Conservation (phyloP, 2,329 filamentous ascomycete genomes). For the Nemania sp. region DNA sequence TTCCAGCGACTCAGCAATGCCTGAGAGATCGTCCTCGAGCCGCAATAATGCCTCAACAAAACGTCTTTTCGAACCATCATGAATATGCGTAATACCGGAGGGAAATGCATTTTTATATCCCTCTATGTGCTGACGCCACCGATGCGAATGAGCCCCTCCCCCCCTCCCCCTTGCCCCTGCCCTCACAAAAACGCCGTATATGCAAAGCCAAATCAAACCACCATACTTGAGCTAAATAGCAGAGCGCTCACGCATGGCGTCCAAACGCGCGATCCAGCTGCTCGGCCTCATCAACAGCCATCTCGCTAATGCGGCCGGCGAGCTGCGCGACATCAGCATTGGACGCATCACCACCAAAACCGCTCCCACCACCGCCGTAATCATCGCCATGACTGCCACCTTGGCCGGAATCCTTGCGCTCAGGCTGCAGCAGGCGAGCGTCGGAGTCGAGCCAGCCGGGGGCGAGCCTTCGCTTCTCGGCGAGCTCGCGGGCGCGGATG, state of each 20-base stretch:
- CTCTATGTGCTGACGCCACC: neutral
- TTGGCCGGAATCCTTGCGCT: constrained; percentile 51
- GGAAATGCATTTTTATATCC: neutral
- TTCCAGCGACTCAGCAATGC: too few species aligned
- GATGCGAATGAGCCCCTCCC: constrained; percentile 1
- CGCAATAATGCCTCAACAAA: too few species aligned
- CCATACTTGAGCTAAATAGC: too few species aligned
- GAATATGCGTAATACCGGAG: too few species aligned
- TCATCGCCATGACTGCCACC: constrained; percentile 16
- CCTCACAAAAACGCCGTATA: constrained; percentile 7
- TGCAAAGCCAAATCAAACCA: neutral
- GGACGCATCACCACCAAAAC: too few species aligned
- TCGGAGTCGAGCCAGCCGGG: constrained; percentile 82
- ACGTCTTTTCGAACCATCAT: too few species aligned
- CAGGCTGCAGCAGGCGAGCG: constrained; percentile 68
- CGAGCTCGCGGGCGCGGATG: constrained; percentile 67
- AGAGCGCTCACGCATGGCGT: constrained; percentile 30
- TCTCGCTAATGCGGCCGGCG: constrained; percentile 42
- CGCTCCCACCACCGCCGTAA: too few species aligned
- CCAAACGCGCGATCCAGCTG: constrained; percentile 63
- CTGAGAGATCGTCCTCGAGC: too few species aligned
- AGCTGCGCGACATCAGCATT: constrained; percentile 30
- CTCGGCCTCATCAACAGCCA: constrained; percentile 55
- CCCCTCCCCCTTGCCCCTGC: too few species aligned
- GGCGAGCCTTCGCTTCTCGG: constrained; percentile 77